A percentile compares a stretch with the other conserved stretches of the same genome.
Evolutionary conservation across 371 early-diverging fungal genomes (phyloP).

Genomic region (Zychaea mexicana): DNA sequence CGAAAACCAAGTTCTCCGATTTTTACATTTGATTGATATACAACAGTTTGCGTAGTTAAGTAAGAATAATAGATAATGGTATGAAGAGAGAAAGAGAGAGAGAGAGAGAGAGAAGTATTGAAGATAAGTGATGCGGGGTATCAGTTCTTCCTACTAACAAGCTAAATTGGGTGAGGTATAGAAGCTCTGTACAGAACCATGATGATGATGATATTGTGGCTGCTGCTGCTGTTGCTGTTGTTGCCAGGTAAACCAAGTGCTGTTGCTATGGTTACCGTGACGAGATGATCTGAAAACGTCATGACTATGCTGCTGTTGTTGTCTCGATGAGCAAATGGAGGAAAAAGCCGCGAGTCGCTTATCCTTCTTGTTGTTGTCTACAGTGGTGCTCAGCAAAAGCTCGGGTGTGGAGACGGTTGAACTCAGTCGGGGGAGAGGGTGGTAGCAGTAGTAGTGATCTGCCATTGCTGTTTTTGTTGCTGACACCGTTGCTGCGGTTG

Average conservation of each 20-base stretch:
- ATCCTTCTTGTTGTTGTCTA: neutral
- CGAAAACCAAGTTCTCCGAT: too few species aligned
- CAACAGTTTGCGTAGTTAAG: neutral
- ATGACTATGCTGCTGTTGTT: neutral
- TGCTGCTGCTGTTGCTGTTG: too few species aligned
- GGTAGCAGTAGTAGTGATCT: neutral
- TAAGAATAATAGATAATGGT: neutral
- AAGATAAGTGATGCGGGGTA: too few species aligned
- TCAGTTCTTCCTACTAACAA: neutral
- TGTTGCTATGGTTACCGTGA: neutral
- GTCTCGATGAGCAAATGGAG: slow-evolving; percentile 1
- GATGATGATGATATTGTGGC: neutral
- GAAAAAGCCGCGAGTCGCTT: slow-evolving; percentile 10
- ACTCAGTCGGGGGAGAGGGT: neutral
- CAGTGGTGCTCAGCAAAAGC: neutral
- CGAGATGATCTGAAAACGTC: neutral
- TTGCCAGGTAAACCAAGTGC: neutral
- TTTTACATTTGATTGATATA: neutral
- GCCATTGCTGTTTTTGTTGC: neutral
- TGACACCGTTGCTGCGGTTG: neutral
- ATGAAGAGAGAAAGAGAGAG: too few species aligned
- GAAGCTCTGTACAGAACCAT: neutral
- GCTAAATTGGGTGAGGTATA: slow-evolving; percentile 1
- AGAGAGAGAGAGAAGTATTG: too few species aligned
- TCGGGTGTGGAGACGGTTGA: neutral